Percentiles rank a stretch among this genome's conserved stretches.
phyloP scores from a whole-genome alignment of 2,329 filamentous ascomycete species.

The Zarea fungicola region DNA sequence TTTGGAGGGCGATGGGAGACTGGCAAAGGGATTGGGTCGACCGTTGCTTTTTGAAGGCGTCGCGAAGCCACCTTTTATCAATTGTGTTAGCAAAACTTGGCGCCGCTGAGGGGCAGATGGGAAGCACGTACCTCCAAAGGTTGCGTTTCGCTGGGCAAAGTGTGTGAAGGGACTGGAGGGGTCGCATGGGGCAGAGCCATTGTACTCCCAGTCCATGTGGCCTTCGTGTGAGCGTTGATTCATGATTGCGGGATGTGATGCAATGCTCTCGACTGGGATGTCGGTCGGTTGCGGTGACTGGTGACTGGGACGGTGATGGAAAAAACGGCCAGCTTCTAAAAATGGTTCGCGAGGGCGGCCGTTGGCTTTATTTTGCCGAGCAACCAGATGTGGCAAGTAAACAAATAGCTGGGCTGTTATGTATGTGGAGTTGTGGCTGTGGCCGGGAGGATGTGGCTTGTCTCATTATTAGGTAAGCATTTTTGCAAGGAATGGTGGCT shows the following conservation, averaged over 20 bases:
- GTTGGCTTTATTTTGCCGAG: conserved; percentile 11
- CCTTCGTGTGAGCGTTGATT: conserved; percentile 53
- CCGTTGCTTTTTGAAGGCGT: conserved; percentile 32
- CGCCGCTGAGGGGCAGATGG: not conserved
- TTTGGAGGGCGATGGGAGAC: conserved; percentile 35
- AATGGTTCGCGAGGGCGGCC: not conserved
- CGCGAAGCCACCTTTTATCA: conserved; percentile 24
- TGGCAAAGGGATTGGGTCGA: conserved; percentile 32
- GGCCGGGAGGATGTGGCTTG: not conserved
- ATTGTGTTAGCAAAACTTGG: conserved; percentile 19
- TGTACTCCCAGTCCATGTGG: conserved; percentile 64
- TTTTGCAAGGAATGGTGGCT: not conserved
- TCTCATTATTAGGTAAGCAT: conserved; percentile 9
- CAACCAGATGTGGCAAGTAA: conserved; percentile 13
- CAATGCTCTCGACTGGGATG: not conserved
- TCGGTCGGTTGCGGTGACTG: not conserved
- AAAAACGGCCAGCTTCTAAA: conserved; percentile 1
- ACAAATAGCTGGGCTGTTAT: conserved; percentile 10
- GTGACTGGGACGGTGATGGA: too few species aligned
- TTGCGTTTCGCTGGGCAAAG: conserved; percentile 36
- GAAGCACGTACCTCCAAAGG: conserved; percentile 38
- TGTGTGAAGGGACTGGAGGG: conserved; percentile 58
- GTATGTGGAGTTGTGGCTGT: not conserved
- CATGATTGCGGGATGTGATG: conserved; percentile 29
- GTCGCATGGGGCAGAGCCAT: conserved; percentile 52